Evolutionary conservation across 305 asterid genomes (phyloP), one percentile per base, ranked within the genome.

Genomic region (Andrographis paniculata): DNA sequence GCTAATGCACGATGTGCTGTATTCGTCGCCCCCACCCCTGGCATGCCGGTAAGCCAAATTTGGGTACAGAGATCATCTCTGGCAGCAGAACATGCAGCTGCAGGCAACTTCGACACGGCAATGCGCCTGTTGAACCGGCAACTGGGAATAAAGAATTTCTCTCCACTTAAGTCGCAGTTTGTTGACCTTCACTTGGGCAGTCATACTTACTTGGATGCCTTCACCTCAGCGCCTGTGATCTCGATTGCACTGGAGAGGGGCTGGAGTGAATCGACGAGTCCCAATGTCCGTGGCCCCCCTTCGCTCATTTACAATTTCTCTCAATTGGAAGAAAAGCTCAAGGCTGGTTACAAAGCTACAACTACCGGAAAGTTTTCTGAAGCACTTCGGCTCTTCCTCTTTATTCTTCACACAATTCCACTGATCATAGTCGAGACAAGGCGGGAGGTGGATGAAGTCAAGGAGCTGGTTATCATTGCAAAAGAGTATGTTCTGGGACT

Each of bases 401-500:
- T 64, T 27, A 76, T 82, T 50, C 86, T 82, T 56, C 84, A 76
- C 50, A 76, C 79, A 1, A 69, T 79, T 45, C 89, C 94, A 18
- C 64, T 82, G 37, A 58, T 72, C 52, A 87, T 82, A 41, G 91
- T 82, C 10, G 94, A 82, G 51, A 63, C 87, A 17, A 62, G 94
- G 33, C 59, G 87, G 45, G 91, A 82, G 65, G 94, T 82, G 55
- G 91, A 82, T 67, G 84, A 82, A 65, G 80, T 82, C 14, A 82
- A 77, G 61, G 94, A 82, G 66, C 55, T 79, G 59, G 48, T 79
- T 52, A 38, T 55, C 48, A 70, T 82, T 19, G 91, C 72, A 17
- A 82, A 68, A 55, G 94, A 82, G 53, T 82, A 82, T 38, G 94
- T 74, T 48, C 66, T 79, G 16, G 91, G 82, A 44, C 47, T 79